Conservation (phyloP, 2,329 filamentous ascomycete species). For the Ophiognomonia clavigignenti-juglandacearum region DNA sequence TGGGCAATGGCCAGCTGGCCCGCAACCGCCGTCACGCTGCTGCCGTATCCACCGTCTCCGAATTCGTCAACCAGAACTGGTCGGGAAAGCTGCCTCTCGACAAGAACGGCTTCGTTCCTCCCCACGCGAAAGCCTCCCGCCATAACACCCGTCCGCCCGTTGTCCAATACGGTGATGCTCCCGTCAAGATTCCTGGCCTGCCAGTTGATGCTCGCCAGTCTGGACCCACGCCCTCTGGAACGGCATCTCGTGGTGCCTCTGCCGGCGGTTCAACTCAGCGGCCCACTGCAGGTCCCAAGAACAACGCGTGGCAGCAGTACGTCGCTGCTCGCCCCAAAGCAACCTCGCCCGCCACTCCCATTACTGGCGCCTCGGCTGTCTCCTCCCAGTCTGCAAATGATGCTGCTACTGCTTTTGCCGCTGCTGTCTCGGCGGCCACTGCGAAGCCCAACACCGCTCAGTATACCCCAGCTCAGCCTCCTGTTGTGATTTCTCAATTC, state of each 20-base stretch:
- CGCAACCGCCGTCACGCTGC: constrained; percentile 16
- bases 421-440: too few relatives aligned
- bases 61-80: background rate
- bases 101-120: background rate
- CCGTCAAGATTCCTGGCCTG: constrained; percentile 1
- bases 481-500: background rate
- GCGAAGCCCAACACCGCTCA: too few relatives aligned
- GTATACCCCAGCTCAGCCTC: background rate
- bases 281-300: too few relatives aligned
- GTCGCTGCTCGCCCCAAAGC: too few relatives aligned
- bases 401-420: too few relatives aligned
- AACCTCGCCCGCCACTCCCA: too few relatives aligned
- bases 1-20: constrained; percentile 23
- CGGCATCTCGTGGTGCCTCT: background rate
- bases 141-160: background rate
- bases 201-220: background rate
- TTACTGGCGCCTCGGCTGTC: too few relatives aligned
- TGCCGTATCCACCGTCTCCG: background rate
- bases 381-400: too few relatives aligned
- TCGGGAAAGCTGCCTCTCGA: background rate
- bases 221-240: too few relatives aligned
- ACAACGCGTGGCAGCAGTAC: too few relatives aligned
- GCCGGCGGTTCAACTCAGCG: background rate
- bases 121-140: background rate
- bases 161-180: background rate